Conservation (phyloP, 2,329 filamentous ascomycete species). For the Apiospora phragmitis region DNA sequence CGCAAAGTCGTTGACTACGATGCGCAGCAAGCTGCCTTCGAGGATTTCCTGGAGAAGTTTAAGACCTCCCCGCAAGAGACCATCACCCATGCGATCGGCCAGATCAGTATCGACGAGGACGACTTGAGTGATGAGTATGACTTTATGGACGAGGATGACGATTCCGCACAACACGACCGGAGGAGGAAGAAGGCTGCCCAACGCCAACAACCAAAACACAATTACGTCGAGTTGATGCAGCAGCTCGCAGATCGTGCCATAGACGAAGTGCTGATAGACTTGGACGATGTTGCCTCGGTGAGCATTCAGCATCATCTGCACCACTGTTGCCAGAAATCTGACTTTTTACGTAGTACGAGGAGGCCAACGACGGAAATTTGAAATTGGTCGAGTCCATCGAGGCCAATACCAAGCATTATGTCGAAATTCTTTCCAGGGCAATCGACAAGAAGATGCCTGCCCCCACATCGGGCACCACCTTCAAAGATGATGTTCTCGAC, state of each 20-base stretch:
- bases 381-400: conserved; percentile 83
- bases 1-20: conserved; percentile 82
- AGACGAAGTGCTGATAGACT: conserved; percentile 79
- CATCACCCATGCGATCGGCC: conserved; percentile 78
- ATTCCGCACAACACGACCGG: conserved; percentile 55
- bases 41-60: conserved; percentile 85
- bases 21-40: conserved; percentile 81
- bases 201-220: conserved; percentile 65
- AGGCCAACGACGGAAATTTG: conserved; percentile 65
- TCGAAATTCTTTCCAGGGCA: conserved; percentile 86
- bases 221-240: conserved; percentile 88
- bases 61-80: conserved; percentile 74
- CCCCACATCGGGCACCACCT: conserved; percentile 78
- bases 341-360: conserved; percentile 65
- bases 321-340: conserved; percentile 15
- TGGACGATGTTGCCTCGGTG: conserved; percentile 83
- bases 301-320: conserved; percentile 27
- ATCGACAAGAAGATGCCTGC: conserved; percentile 84
- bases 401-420: conserved; percentile 90
- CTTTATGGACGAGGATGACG: conserved; percentile 77
- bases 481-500: conserved; percentile 97
- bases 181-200: conserved; percentile 50
- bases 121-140: conserved; percentile 88
- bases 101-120: conserved; percentile 84
- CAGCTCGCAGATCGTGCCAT: conserved; percentile 78